Evolutionary conservation across 2,329 filamentous ascomycete species (phyloP), one percentile per base, ranked within the genome.

Genomic region (Diaporthe ilicicola): DNA sequence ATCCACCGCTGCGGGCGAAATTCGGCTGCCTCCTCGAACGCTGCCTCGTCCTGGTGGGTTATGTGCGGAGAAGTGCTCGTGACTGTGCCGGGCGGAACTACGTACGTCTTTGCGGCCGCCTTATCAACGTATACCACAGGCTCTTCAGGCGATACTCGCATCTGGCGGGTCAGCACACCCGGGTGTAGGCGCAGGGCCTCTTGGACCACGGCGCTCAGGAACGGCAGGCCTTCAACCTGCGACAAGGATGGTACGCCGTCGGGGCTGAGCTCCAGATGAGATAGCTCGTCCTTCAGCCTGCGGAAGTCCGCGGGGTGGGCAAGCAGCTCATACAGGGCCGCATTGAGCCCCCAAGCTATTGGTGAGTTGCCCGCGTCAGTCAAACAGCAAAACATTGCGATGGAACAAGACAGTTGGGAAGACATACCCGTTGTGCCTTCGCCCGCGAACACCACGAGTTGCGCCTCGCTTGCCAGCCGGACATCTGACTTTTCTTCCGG

Each of bases 171-270:
- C 70, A 77, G 70, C 0, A 82, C 77, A 1, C 81, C 82, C n/a
- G 79, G 80, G 19, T 81, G 80, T 3, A 85, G 65, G 8, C 84
- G 80, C 0, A 85, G 46, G 0, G 73, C 74, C 67, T 82, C 80
- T 2, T 78, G 74, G 34, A 82, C 76, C 7, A 79, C 72, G 1
- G 80, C 81, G 4, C 72, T 71, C 19, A 84, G 76, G 48, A 78
- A 77, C 0, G 78, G 77, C 5, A 81, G 76, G 9, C 69, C 70
- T 13, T 81, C 78, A 1, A 79, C 69, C 37, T 77, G 74, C 0
- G 74, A 34, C 15, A 74, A 70, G 8, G 74, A 65, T 0, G 71
- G 72, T 15, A 73, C 68, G 15, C 51, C 10, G 13, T 59, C 39
- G 1, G 34, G 55, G 53, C 75, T 72, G 2, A 73, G 75, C 59